phyloP scores from a whole-genome alignment of 306 rosid species.

The Ceratonia siliqua region DNA sequence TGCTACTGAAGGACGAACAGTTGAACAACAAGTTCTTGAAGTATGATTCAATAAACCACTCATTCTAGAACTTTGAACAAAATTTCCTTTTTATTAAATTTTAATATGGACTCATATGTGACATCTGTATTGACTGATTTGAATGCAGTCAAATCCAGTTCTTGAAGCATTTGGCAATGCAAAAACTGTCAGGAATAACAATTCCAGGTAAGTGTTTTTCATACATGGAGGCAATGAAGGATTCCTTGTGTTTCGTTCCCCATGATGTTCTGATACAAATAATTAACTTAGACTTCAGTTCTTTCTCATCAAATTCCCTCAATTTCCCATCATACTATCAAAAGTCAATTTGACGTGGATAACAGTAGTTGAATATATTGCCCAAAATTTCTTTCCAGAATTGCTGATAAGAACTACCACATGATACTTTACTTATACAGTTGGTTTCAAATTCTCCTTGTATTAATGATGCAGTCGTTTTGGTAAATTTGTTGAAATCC shows the following conservation, averaged over 20 bases:
- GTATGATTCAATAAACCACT: constrained; percentile 50
- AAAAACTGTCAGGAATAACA: constrained; percentile 94
- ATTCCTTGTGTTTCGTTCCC: constrained; percentile 23
- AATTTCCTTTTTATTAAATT: constrained; percentile 20
- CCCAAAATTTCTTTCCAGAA: constrained; percentile 17
- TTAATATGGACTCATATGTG: constrained; percentile 25
- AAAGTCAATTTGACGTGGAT: constrained; percentile 19
- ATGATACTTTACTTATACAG: constrained; percentile 11
- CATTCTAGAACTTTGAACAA: constrained; percentile 22
- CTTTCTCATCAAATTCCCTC: constrained; percentile 25
- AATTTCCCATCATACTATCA: neutral
- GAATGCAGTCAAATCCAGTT: constrained; percentile 96
- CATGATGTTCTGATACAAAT: constrained; percentile 2
- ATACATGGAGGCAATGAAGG: constrained; percentile 34
- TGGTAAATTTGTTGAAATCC: constrained; percentile 98
- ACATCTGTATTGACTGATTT: constrained; percentile 36
- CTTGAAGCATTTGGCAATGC: constrained; percentile 99
- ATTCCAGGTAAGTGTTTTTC: constrained; percentile 75
- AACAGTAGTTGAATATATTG: constrained; percentile 14
- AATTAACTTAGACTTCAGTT: constrained; percentile 23
- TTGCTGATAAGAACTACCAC: constrained; percentile 7
- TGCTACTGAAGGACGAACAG: constrained; percentile 95
- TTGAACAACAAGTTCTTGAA: constrained; percentile 99
- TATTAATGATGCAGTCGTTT: constrained; percentile 77
- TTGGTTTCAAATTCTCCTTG: constrained; percentile 36